A percentile compares a stretch with the other conserved stretches of the same genome.
Conservation (phyloP, 2,329 filamentous ascomycete species). For the Cercospora sp. region DNA sequence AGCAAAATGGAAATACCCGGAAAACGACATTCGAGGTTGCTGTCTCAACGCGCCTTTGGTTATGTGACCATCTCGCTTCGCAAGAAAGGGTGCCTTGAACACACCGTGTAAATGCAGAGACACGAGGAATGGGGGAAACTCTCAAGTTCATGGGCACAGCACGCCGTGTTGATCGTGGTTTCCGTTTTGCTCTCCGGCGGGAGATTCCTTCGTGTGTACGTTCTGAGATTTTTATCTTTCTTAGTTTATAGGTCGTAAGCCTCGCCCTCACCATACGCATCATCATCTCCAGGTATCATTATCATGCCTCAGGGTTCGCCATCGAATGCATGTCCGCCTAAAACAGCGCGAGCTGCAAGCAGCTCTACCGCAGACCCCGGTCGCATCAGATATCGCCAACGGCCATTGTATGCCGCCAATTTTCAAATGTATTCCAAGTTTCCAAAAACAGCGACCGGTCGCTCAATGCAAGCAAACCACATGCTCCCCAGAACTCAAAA, state of each 20-base stretch:
- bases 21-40: no score
- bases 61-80: no score
- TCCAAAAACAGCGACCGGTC: neutral
- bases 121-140: no score
- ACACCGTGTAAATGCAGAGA: no score
- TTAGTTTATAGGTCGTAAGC: neutral
- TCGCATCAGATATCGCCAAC: neutral
- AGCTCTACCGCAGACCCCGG: neutral
- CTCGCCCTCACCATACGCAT: neutral
- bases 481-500: neutral
- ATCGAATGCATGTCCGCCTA: neutral
- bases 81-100: no score
- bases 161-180: no score
- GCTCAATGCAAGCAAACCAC: neutral
- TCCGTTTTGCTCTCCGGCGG: no score
- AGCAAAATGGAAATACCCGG: no score
- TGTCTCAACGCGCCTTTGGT: no score
- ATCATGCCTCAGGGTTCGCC: neutral
- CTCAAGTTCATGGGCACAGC: no score
- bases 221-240: neutral
- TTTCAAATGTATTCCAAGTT: neutral
- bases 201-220: neutral
- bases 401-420: neutral
- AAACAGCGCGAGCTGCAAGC: neutral
- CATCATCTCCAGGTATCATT: neutral